phyloP scores from a whole-genome alignment of 2,329 filamentous ascomycete species.

The Niveomyces coronatus region DNA sequence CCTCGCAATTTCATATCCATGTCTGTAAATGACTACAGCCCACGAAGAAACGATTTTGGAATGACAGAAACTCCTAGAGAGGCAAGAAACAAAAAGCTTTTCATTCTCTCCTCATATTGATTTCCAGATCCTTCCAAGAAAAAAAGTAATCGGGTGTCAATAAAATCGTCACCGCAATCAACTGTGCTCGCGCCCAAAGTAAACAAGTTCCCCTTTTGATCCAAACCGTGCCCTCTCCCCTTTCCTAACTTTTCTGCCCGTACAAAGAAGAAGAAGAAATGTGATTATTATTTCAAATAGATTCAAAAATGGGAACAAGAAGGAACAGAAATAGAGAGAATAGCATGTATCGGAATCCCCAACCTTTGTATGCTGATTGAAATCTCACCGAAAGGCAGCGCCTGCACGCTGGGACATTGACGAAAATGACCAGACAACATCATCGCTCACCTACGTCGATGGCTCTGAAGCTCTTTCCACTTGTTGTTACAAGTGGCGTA shows the following conservation, averaged over 20 bases:
- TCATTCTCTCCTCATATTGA: neutral
- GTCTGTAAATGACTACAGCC: no score
- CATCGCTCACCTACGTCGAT: neutral
- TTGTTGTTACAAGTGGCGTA: constrained; percentile 48
- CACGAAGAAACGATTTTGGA: neutral
- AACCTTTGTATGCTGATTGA: no score
- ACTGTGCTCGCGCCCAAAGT: no score
- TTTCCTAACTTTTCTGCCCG: no score
- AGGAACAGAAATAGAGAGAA: no score
- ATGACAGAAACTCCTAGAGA: neutral
- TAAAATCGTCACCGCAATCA: no score
- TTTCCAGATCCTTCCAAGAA: no score
- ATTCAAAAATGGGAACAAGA: neutral
- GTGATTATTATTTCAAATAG: constrained; percentile 1
- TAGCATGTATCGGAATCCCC: no score
- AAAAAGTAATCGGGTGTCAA: no score
- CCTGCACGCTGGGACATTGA: neutral
- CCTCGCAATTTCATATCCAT: no score
- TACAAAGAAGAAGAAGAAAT: no score
- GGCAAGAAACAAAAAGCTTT: neutral
- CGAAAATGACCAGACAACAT: neutral
- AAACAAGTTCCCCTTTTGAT: neutral
- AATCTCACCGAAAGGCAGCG: no score
- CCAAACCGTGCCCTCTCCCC: neutral
- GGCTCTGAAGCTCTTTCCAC: constrained; percentile 37